Evolutionary conservation across 2,329 filamentous ascomycete species (phyloP), one percentile per base, ranked within the genome.

Genomic region (Colletotrichum tropicale): DNA sequence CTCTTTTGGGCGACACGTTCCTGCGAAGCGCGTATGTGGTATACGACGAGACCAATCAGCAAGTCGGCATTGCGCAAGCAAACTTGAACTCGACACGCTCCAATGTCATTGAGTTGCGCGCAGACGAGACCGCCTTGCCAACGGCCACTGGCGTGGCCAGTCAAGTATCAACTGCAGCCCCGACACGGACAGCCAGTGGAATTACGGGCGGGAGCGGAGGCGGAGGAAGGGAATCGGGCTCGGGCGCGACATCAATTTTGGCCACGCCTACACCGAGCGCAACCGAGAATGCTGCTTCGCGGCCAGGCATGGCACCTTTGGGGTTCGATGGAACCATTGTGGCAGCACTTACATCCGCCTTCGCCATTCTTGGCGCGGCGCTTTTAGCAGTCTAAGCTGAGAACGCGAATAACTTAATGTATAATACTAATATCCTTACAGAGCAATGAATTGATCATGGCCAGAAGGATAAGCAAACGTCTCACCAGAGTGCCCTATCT

Each of bases 11-110:
- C 15, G 94, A 95, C 81, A 94, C 94, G 0, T 96, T 96, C 82
- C 86, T 96, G 67, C 89, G 94, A 62, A 93, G 92, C 38, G 94
- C 94, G 0, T 96, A 96, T 78, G 89, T 95, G 10, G 94, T 96
- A 8, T 95, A 94, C 81, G 93, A 95, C 81, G 87, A 95, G 34
- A 90, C 87, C 21, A 94, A 94, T 82, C 92, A 94, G 81, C 88
- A 94, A 83, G 92, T 95, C 78, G 93, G 91, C 4, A 84, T 95
- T 34, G 94, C 77, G 0, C 89, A 89, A 83, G 86, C 90, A 65
- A 90, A 89, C 77, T 80, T 89, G 69, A 88, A 89, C 80, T 83
- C 83, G 75, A 86, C 85, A 34, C 80, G 82, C 26, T 85, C 83
- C 62, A 85, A 86, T 74, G 79, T 91, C 24, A 80, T 90, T 52